phyloP scores from a whole-genome alignment of 768 basidiomycete species.

The Lactarius hengduanensis region DNA sequence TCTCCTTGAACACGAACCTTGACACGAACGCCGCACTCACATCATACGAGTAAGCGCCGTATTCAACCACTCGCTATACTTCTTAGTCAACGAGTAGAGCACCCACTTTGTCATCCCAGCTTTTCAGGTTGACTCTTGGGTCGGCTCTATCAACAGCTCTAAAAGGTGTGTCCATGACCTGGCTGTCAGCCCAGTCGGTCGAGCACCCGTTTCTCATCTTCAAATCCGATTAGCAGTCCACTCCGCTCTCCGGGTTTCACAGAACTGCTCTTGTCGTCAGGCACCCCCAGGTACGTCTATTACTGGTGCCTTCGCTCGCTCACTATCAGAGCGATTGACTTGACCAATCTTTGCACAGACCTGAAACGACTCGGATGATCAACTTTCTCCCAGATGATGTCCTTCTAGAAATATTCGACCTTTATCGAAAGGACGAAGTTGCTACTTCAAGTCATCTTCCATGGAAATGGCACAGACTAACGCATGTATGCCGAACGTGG shows the following conservation, averaged over 20 bases:
- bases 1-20: too few relatives aligned
- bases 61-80: too few relatives aligned
- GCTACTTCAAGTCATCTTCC: background rate
- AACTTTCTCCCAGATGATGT: background rate
- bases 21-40: too few relatives aligned
- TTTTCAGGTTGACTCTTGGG: background rate
- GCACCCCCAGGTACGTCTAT: background rate
- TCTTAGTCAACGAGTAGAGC: too few relatives aligned
- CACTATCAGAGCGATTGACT: background rate
- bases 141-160: background rate
- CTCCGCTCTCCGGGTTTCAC: background rate
- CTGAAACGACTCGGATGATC: background rate
- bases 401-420: background rate
- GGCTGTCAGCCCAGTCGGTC: background rate
- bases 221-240: background rate
- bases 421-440: background rate
- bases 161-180: background rate
- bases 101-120: background rate
- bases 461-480: background rate
- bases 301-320: background rate
- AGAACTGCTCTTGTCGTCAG: background rate
- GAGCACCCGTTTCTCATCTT: background rate
- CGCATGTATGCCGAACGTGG: background rate
- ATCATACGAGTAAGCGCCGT: too few relatives aligned
- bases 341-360: background rate